Percentiles rank a stretch among this genome's conserved stretches.
Evolutionary conservation across 2,329 filamentous ascomycete species (phyloP).

Genomic region (Trichophyton benhamiae): DNA sequence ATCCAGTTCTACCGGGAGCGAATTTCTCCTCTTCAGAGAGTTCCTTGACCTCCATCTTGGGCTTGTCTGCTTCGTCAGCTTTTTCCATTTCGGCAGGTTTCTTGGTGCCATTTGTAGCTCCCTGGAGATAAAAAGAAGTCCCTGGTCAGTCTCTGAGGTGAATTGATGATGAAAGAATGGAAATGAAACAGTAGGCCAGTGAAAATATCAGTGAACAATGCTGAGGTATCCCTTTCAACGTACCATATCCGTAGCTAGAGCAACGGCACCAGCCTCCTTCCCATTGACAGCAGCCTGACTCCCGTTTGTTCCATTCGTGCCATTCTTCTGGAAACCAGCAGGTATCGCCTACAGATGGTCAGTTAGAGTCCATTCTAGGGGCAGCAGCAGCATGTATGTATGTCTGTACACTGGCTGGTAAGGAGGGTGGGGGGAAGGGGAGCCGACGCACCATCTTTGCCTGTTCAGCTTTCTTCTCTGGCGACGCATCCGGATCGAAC

Average conservation of each 20-base stretch:
- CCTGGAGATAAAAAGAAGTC: background rate
- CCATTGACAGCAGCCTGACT: background rate
- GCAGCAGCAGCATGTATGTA: too few relatives aligned
- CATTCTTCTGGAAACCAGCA: constrained; percentile 33
- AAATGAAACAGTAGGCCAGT: too few relatives aligned
- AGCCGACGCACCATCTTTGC: constrained; percentile 54
- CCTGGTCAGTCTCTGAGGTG: background rate
- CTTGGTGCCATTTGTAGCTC: background rate
- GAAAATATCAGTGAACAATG: background rate
- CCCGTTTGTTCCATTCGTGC: background rate
- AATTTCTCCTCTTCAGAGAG: constrained; percentile 46
- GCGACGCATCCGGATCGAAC: constrained; percentile 74
- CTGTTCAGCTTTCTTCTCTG: constrained; percentile 73
- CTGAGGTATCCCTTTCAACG: constrained; percentile 14
- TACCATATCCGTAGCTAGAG: constrained; percentile 62
- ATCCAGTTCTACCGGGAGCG: constrained; percentile 56
- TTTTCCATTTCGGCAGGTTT: background rate
- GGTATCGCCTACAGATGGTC: constrained; percentile 9
- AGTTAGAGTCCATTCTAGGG: background rate
- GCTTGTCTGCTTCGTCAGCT: background rate
- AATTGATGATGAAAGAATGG: background rate
- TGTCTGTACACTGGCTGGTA: too few relatives aligned
- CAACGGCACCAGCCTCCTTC: constrained; percentile 29
- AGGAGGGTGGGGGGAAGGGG: background rate
- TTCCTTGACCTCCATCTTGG: constrained; percentile 36